These are phyloP conservation scores for Iodosphaeria phyllophila DNA, from an alignment of 2,329 filamentous ascomycete genomes.

Conservation along the genomic window DNA sequence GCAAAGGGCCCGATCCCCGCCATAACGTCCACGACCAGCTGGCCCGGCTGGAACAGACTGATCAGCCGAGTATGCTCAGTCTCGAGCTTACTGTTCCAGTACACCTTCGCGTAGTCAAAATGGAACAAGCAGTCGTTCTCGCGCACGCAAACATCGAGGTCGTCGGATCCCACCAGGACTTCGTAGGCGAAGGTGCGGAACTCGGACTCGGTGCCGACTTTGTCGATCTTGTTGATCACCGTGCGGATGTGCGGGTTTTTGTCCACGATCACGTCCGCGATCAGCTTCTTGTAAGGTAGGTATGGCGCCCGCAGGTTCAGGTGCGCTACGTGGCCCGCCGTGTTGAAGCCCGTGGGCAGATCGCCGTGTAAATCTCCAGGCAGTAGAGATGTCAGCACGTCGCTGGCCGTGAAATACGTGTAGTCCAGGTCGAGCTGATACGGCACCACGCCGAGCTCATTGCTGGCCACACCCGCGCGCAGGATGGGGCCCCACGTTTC, in stretches of 20 bases:
- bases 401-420: conserved; percentile 40
- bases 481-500: conserved; percentile 62
- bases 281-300: conserved; percentile 68
- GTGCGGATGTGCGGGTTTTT: conserved; percentile 72
- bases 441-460: conserved; percentile 53
- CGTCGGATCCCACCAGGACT: conserved; percentile 59
- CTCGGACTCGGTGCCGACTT: conserved; percentile 68
- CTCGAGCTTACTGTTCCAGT: conserved; percentile 90
- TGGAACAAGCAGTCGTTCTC: conserved; percentile 74
- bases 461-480: conserved; percentile 45
- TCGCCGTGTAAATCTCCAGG: conserved; percentile 66
- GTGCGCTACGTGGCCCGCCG: conserved; percentile 82
- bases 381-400: conserved; percentile 67
- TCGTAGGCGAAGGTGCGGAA: conserved; percentile 91
- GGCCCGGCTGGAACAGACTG: conserved; percentile 57
- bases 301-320: conserved; percentile 76
- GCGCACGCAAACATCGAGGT: conserved; percentile 66
- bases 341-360: conserved; percentile 70
- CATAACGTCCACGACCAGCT: conserved; percentile 93
- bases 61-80: conserved; percentile 75
- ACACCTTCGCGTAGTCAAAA: conserved; percentile 92
- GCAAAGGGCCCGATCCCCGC: conserved; percentile 93
- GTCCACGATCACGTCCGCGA: conserved; percentile 72
- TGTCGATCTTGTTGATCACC: conserved; percentile 89
- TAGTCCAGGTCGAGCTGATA: conserved; percentile 67